A percentile compares a stretch with the other conserved stretches of the same genome.
These are phyloP conservation scores for Serendipita sp. DNA, from an alignment of 768 basidiomycete genomes.

Conservation along the genomic window DNA sequence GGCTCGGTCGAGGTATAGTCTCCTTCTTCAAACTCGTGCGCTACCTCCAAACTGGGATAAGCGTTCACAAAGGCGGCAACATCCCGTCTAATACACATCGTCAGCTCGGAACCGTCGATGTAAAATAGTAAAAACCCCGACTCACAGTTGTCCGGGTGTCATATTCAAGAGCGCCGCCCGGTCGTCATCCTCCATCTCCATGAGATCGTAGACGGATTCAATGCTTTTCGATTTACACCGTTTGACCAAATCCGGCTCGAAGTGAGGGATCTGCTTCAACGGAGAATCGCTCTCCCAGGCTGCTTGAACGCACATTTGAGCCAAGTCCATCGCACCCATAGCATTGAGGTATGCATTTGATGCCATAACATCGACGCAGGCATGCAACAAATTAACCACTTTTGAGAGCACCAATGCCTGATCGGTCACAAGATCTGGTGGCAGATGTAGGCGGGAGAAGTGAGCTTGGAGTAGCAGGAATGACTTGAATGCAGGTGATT, in stretches of 20 bases:
- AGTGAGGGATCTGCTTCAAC: conserved; percentile 90
- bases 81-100: conserved; percentile 50
- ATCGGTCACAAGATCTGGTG: conserved; percentile 86
- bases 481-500: conserved; percentile 94
- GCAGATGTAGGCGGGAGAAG: conserved; percentile 83
- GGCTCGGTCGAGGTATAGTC: conserved; percentile 77
- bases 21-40: conserved; percentile 69
- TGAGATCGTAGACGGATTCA: conserved; percentile 89
- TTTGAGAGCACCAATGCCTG: conserved; percentile 79
- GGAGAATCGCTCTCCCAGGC: conserved; percentile 97
- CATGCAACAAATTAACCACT: conserved; percentile 77
- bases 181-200: conserved; percentile 94
- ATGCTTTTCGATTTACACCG: conserved; percentile 70
- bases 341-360: conserved; percentile 93
- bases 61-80: conserved; percentile 94
- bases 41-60: conserved; percentile 90
- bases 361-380: conserved; percentile 96
- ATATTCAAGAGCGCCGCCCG: conserved; percentile 70
- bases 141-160: conserved; percentile 74
- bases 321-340: conserved; percentile 90
- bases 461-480: conserved; percentile 94
- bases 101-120: not conserved
- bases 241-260: conserved; percentile 75
- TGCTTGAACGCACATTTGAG: conserved; percentile 97
- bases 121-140: conserved; percentile 10